Percentiles rank a stretch among this genome's conserved stretches.
phyloP scores from a whole-genome alignment of 2,329 filamentous ascomycete species.

The Hymenoscyphus infarciens region DNA sequence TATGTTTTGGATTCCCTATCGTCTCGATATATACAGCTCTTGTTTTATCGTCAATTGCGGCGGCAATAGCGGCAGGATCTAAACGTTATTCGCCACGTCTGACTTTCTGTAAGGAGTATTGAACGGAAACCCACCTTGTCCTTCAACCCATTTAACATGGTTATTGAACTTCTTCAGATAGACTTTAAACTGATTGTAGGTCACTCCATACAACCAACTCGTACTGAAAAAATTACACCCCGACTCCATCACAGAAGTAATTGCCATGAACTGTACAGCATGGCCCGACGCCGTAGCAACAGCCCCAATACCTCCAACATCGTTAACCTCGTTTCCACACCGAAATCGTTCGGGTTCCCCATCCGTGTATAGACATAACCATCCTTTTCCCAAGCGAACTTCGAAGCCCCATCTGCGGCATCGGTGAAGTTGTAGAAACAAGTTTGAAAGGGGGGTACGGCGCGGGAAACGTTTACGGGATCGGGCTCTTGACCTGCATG shows the following conservation, averaged over 20 bases:
- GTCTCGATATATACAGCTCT: conserved; percentile 66
- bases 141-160: conserved; percentile 59
- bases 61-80: conserved; percentile 53
- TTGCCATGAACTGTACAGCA: conserved; percentile 64
- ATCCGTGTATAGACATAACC: conserved; percentile 63
- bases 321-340: conserved; percentile 66
- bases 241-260: conserved; percentile 56
- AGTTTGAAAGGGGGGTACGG: conserved; percentile 68
- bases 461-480: conserved; percentile 59
- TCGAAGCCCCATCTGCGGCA: conserved; percentile 63
- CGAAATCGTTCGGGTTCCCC: conserved; percentile 47
- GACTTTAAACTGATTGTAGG: conserved; percentile 68
- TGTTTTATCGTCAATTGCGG: conserved; percentile 62
- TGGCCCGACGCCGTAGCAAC: conserved; percentile 62
- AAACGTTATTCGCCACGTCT: neutral
- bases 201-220: conserved; percentile 61
- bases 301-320: conserved; percentile 64
- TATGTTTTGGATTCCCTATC: conserved; percentile 66
- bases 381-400: conserved; percentile 68
- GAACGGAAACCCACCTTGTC: conserved; percentile 39
- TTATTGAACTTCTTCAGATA: conserved; percentile 62
- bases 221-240: conserved; percentile 66
- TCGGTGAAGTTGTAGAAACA: conserved; percentile 67
- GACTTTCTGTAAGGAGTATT: neutral
- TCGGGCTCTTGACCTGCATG: conserved; percentile 62